These are phyloP conservation scores for Fusarium sp. DNA, from an alignment of 2,329 filamentous ascomycete species.

Conservation along the genomic window DNA sequence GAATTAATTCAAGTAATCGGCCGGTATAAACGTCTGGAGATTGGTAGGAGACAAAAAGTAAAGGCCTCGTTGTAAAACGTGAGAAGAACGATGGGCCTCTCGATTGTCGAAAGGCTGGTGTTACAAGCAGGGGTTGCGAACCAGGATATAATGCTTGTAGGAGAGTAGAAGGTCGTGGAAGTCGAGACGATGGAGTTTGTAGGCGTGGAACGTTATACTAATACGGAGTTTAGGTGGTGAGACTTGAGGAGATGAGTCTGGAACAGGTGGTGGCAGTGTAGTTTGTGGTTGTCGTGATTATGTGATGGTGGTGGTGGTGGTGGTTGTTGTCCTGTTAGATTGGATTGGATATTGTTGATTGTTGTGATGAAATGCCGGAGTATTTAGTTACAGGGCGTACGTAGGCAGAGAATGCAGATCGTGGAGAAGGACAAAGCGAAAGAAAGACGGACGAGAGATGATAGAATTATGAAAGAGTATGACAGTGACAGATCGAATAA, in stretches of 20 bases:
- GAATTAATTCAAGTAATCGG: background rate
- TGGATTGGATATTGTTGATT: constrained; percentile 28
- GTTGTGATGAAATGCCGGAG: constrained; percentile 1
- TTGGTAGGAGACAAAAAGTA: constrained; percentile 3
- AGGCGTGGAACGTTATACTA: constrained; percentile 23
- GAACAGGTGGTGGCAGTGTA: constrained; percentile 13
- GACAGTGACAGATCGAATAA: constrained; percentile 2
- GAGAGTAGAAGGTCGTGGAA: constrained; percentile 22
- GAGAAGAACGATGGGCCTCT: constrained; percentile 28
- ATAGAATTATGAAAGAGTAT: constrained; percentile 11
- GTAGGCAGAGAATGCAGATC: background rate
- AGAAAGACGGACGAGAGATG: constrained; percentile 1
- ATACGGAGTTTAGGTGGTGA: constrained; percentile 24
- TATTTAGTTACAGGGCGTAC: background rate
- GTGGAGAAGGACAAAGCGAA: background rate
- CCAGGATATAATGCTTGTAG: constrained; percentile 28
- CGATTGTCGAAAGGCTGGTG: constrained; percentile 33
- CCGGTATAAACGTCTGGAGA: background rate
- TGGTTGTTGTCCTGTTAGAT: constrained; percentile 12
- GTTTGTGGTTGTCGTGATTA: background rate
- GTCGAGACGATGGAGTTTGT: constrained; percentile 8
- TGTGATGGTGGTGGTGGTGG: background rate
- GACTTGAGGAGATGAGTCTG: constrained; percentile 32
- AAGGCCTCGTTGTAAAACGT: constrained; percentile 23
- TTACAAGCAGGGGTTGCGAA: constrained; percentile 40